Evolutionary conservation across 176 grass and related monocot species (phyloP), one percentile per base, ranked within the genome.

Genomic region (Paspalum notatum): DNA sequence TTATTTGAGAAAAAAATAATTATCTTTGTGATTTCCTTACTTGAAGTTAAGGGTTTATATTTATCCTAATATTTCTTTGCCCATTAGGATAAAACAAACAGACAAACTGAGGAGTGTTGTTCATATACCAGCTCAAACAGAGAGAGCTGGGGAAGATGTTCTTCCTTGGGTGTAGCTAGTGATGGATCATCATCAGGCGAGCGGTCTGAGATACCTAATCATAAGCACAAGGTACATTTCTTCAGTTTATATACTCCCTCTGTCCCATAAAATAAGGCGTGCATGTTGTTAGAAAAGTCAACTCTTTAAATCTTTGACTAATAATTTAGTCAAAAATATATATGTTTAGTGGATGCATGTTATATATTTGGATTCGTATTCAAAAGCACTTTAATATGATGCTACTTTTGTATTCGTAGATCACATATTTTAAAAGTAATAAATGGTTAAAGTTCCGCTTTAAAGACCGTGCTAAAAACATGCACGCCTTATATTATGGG

Each of bases 61-160:
- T 32, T 32, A 32, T 32, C 32, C 32, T 32, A 32, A 32, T 32
- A 32, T 32, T 10, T 73, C 8, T 39, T 80, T 39, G 12, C 10
- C 67, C 77, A 72, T 66, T 44, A 98, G 92, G 88, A 87, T 88
- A 93, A 98, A 79, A 42, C 72, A 5, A 89, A 71, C 49, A 82
- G 50, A 76, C 83, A 81, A 86, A 86, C 89, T 79, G 90, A 90
- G 68, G 90, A 99, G 69, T 94, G 88, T 62, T 99, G 86, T 76
- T 96, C 97, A 27, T 86, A 88, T 58, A 91, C 92, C 47, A 96
- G 97, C 60, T 99, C 97, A 55, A 99, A 95, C 32, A 82, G 89
- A 85, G 97, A 91, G 70, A 99, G 93, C 60, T 99, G 93, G 97
- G 96, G 97, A 42, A 91, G 93, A 77, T 99, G 97, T 84, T 99